Evolutionary conservation across 148 eudicot genomes (phyloP).

Genomic region (Rhododendron simsii): DNA sequence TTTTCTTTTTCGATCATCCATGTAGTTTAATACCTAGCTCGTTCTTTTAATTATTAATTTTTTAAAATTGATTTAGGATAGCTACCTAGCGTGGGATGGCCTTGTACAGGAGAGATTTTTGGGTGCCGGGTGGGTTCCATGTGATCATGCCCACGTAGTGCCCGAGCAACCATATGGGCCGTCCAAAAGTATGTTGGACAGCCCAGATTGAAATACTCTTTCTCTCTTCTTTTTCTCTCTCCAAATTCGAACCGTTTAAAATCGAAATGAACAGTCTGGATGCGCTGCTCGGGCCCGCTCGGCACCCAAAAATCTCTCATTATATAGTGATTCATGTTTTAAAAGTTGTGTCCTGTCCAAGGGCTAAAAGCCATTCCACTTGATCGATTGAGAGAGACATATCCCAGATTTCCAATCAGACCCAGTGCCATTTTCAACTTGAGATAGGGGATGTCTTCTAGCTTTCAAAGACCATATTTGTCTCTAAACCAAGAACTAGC

Average conservation of each 20-base stretch:
- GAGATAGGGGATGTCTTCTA: not conserved
- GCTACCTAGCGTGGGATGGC: not conserved
- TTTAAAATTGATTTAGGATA: not conserved
- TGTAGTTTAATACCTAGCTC: not conserved
- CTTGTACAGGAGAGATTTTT: too few relatives aligned
- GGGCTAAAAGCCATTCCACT: not conserved
- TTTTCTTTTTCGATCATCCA: not conserved
- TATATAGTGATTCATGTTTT: too few relatives aligned
- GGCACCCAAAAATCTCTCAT: too few relatives aligned
- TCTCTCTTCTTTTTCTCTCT: too few relatives aligned
- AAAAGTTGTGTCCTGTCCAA: not conserved
- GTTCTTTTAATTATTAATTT: not conserved
- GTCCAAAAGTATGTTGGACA: too few relatives aligned
- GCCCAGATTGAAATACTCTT: too few relatives aligned
- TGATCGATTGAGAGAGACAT: conserved; percentile 4
- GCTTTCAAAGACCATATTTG: not conserved
- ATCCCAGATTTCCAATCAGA: not conserved
- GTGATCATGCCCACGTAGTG: too few relatives aligned
- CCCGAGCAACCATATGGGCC: too few relatives aligned
- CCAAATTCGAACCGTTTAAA: too few relatives aligned
- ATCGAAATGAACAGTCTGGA: too few relatives aligned
- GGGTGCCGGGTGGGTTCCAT: too few relatives aligned
- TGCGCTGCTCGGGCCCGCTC: too few relatives aligned
- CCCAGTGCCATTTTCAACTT: not conserved
- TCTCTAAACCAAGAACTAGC: not conserved